A percentile compares a stretch with the other conserved stretches of the same genome.
phyloP scores from a whole-genome alignment of 2,329 filamentous ascomycete species.

The Aspergillus pseudonomiae region DNA sequence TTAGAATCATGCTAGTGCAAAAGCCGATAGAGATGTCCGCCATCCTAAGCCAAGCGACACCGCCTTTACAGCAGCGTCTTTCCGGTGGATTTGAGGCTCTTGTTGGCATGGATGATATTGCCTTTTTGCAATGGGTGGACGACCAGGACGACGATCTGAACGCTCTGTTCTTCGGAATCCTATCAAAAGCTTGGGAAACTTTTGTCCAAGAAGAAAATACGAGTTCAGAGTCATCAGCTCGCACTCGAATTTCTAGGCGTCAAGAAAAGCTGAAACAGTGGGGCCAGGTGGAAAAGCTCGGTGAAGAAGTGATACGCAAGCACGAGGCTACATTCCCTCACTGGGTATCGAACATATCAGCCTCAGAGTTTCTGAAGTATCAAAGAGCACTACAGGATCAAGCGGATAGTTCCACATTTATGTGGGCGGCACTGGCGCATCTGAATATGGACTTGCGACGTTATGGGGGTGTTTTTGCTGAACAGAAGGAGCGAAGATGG shows the following conservation, averaged over 20 bases:
- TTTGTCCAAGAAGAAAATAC: conserved; percentile 84
- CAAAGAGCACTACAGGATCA: conserved; percentile 89
- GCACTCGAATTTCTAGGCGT: conserved; percentile 70
- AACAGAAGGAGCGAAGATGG: conserved; percentile 71
- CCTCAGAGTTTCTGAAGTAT: conserved; percentile 87
- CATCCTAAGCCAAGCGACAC: conserved; percentile 72
- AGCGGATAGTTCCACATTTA: conserved; percentile 82
- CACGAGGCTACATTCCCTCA: conserved; percentile 85
- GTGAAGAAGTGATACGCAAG: conserved; percentile 73
- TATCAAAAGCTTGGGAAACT: conserved; percentile 83
- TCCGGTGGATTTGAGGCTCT: conserved; percentile 79
- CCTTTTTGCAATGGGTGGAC: conserved; percentile 87
- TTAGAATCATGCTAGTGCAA: conserved; percentile 91
- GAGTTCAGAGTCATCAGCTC: conserved; percentile 75
- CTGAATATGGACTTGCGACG: conserved; percentile 78
- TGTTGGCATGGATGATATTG: conserved; percentile 83
- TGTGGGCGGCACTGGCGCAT: conserved; percentile 73
- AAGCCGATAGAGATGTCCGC: conserved; percentile 80
- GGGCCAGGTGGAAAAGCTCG: conserved; percentile 69
- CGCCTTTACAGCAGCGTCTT: conserved; percentile 70
- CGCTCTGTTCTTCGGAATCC: conserved; percentile 75
- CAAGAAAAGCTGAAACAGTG: conserved; percentile 81
- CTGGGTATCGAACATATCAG: conserved; percentile 95
- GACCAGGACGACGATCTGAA: conserved; percentile 78
- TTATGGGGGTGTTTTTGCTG: conserved; percentile 78